Percentiles rank a stretch among this genome's conserved stretches.
Conservation (phyloP, 306 rosid species). For the Acmispon strigosus region DNA sequence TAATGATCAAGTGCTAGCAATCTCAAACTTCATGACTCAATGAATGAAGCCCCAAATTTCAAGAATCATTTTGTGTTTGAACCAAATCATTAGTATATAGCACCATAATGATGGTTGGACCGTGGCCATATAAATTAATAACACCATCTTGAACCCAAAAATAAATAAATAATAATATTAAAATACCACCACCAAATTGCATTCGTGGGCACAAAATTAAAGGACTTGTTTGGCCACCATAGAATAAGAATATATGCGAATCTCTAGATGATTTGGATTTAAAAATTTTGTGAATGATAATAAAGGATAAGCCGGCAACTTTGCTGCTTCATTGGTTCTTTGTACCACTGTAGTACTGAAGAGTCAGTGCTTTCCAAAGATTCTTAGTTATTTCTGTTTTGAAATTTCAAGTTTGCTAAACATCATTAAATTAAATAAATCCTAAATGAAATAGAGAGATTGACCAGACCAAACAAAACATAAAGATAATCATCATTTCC, state of each 20-base stretch:
- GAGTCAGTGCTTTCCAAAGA: neutral
- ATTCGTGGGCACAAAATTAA: conserved; percentile 12
- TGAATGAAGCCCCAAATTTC: neutral
- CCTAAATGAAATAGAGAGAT: neutral
- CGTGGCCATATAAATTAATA: conserved; percentile 3
- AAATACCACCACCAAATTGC: neutral
- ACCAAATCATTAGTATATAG: neutral
- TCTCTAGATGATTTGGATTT: neutral
- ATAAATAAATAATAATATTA: too few species aligned
- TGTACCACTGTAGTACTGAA: neutral
- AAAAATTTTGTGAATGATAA: neutral
- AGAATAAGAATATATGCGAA: conserved; percentile 23
- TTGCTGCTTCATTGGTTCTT: neutral
- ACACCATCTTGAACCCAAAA: too few species aligned
- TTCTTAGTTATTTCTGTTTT: neutral
- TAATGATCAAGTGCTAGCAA: neutral
- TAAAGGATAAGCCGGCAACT: neutral
- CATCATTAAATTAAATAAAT: neutral
- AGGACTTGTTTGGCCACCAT: conserved; percentile 16
- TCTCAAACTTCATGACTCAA: neutral
- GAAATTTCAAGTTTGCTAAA: neutral
- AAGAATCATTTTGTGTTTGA: conserved; percentile 18
- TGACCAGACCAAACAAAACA: neutral
- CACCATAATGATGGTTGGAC: conserved; percentile 2
- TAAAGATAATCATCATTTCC: neutral